Evolutionary conservation across 2,329 filamentous ascomycete species (phyloP), one percentile per base, ranked within the genome.

Genomic region (Penicillium digitatum): DNA sequence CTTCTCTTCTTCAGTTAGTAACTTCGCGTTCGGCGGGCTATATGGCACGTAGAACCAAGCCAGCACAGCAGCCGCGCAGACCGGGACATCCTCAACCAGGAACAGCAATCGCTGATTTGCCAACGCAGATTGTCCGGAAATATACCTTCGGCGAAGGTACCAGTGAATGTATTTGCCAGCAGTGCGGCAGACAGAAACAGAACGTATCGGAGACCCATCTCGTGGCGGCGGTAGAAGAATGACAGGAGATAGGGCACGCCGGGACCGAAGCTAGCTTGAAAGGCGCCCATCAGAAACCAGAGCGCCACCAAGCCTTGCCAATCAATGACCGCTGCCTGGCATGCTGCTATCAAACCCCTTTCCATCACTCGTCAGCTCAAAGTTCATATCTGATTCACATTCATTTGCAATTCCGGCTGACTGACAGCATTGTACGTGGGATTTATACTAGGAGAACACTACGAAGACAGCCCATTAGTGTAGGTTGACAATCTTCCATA

Each of bases 91-190:
- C 71, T 89, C 86, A 6, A 88, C 81, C 6, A 88, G 72, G 68
- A 87, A 85, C 58, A 88, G 66, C 11, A 87, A 67, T 57, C 84
- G 79, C 88, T 87, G 90, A 54, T 79, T 82, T 3, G 82, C 79
- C 40, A 89, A 70, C 16, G 75, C 68, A 2, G 78, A 75, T 62
- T 81, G 76, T 12, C 84, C 82, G 27, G 82, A 81, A 9, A 84
- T 84, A 66, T 87, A 5, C 80, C 83, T 55, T 84, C 87, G 1
- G 84, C 85, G 6, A 87, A 74, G 3, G 83, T 85, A 2, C 86
- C 86, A 0, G 90, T 89, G 68, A 95, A 92, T 1, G 86, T 87
- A 39, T 89, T 94, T 1, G 90, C 90, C 4, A 95, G 79, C 1
- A 86, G 85, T 0, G 85, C 84, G 0, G 76, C 75, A 20, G 76